These are phyloP conservation scores for Aspergillus unguis DNA, from an alignment of 2,329 filamentous ascomycete genomes.

Conservation along the genomic window DNA sequence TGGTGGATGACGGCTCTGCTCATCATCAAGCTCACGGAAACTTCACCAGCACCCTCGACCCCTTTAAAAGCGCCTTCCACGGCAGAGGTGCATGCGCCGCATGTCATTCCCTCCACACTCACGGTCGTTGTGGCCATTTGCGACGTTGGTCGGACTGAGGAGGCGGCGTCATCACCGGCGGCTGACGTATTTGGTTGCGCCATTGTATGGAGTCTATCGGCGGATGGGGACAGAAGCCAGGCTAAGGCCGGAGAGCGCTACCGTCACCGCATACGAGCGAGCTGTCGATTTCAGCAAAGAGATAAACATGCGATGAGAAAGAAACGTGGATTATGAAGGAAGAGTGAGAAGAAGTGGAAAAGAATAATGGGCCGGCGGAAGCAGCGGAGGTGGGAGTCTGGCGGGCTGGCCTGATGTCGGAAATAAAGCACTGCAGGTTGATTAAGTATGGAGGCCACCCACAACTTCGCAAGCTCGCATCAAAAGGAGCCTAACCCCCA, in stretches of 20 bases:
- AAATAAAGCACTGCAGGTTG: not conserved
- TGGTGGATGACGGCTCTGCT: constrained; percentile 94
- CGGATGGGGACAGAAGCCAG: constrained; percentile 13
- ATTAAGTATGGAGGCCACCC: no score
- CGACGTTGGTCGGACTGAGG: constrained; percentile 38
- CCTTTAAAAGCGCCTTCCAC: constrained; percentile 87
- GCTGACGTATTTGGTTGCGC: constrained; percentile 17
- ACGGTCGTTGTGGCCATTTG: constrained; percentile 88
- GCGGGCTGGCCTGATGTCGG: not conserved
- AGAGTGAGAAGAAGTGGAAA: constrained; percentile 9
- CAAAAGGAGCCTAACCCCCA: no score
- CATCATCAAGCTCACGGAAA: constrained; percentile 92
- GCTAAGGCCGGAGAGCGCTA: constrained; percentile 9
- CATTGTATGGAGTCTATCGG: constrained; percentile 21
- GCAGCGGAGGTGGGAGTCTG: not conserved
- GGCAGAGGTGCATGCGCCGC: constrained; percentile 92
- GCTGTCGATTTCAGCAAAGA: not conserved
- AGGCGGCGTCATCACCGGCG: constrained; percentile 17
- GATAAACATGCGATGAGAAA: constrained; percentile 4
- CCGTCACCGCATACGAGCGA: constrained; percentile 20
- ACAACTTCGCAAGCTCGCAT: not conserved
- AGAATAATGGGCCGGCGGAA: constrained; percentile 5
- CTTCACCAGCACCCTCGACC: constrained; percentile 74
- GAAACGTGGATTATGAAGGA: constrained; percentile 1
- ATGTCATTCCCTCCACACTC: constrained; percentile 81